A percentile compares a stretch with the other conserved stretches of the same genome.
phyloP scores from a whole-genome alignment of 345 rosid genomes.

The Euphorbia tirucalli region DNA sequence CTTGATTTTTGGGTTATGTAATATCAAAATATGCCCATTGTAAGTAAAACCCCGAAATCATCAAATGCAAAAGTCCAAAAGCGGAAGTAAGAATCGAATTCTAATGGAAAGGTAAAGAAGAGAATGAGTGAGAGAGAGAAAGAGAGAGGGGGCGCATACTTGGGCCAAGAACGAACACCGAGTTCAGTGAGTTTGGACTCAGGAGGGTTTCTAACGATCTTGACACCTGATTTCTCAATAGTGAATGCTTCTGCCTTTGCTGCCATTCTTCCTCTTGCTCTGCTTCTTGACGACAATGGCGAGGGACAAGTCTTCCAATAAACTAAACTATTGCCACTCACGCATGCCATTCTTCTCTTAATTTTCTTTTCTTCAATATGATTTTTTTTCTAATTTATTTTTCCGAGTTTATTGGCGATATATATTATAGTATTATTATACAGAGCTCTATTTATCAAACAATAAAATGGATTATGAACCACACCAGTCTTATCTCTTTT shows the following conservation, averaged over 20 bases:
- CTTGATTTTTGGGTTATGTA: no score
- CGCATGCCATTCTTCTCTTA: constrained; percentile 13
- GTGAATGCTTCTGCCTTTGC: constrained; percentile 50
- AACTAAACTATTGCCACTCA: not conserved
- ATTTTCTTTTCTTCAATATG: not conserved
- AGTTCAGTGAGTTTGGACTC: constrained; percentile 71
- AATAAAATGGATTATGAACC: no score
- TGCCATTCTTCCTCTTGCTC: constrained; percentile 15
- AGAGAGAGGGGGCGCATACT: constrained; percentile 29
- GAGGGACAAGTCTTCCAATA: not conserved
- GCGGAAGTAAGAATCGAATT: no score
- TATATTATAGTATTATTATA: no score
- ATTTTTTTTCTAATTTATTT: not conserved
- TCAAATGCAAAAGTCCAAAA: no score
- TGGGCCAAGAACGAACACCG: constrained; percentile 80
- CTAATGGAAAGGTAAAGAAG: not conserved
- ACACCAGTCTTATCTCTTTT: no score
- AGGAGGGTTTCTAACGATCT: constrained; percentile 63
- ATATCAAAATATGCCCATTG: no score
- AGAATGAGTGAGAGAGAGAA: not conserved
- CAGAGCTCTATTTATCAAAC: no score
- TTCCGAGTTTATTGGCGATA: not conserved
- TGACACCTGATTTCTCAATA: constrained; percentile 67
- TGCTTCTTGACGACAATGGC: not conserved
- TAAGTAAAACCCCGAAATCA: no score